Conservation (phyloP, 495 filamentous ascomycete species). For the Usnea hakonensis region DNA sequence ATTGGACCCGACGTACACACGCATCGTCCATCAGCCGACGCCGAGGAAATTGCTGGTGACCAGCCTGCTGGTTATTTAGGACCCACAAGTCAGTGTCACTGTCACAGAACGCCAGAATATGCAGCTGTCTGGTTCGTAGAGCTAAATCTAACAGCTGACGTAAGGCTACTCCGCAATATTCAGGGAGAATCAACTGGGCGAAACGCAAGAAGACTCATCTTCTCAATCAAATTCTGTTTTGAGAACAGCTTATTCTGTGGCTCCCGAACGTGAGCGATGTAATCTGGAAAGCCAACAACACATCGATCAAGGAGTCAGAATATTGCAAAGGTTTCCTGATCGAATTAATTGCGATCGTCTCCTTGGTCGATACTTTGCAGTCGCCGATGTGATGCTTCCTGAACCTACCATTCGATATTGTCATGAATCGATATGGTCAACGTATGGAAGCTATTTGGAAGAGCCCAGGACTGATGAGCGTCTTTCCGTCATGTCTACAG, state of each 20-base stretch:
- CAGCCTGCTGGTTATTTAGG: slow-evolving; percentile 39
- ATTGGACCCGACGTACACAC: not conserved
- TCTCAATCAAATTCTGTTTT: not conserved
- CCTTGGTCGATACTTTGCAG: slow-evolving; percentile 23
- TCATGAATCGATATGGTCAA: slow-evolving; percentile 8
- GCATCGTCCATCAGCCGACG: slow-evolving; percentile 4
- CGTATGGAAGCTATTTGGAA: not conserved
- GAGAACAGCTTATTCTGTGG: not conserved
- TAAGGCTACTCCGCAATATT: slow-evolving; percentile 41
- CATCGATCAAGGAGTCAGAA: slow-evolving; percentile 36
- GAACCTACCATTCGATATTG: not conserved
- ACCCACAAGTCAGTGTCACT: slow-evolving; percentile 28
- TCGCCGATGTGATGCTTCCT: not conserved
- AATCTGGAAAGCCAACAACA: slow-evolving; percentile 29
- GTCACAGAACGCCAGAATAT: too few species aligned
- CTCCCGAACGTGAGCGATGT: slow-evolving; percentile 9
- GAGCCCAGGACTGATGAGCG: not conserved
- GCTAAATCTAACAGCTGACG: not conserved
- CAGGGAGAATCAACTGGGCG: slow-evolving; percentile 27
- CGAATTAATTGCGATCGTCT: slow-evolving; percentile 25
- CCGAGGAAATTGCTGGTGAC: not conserved
- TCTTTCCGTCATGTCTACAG: slow-evolving; percentile 21
- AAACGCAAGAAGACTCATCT: slow-evolving; percentile 22
- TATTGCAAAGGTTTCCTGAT: slow-evolving; percentile 38
- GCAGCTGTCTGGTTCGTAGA: too few species aligned